Conservation (phyloP, 345 rosid species). For the Melaleuca alternifolia region DNA sequence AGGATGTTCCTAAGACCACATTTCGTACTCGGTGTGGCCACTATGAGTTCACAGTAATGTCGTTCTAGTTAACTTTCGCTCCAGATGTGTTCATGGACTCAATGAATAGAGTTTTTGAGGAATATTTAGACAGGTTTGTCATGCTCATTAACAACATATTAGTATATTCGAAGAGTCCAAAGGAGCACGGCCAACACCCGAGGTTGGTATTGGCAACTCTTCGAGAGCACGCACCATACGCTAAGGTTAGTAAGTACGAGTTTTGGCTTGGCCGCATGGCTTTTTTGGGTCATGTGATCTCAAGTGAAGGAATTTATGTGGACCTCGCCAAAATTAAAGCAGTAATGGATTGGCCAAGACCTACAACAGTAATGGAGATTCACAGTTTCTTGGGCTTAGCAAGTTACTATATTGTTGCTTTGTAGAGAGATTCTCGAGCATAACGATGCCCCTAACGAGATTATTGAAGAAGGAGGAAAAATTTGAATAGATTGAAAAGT, state of each 20-base stretch:
- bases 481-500: background rate
- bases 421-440: background rate
- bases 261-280: background rate
- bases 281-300: background rate
- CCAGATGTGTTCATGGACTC: too few species aligned
- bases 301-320: background rate
- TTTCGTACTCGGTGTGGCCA: too few species aligned
- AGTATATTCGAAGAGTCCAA: background rate
- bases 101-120: too few species aligned
- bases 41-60: too few species aligned
- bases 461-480: background rate
- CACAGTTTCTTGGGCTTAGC: background rate
- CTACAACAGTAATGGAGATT: background rate
- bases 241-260: background rate
- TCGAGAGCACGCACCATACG: background rate
- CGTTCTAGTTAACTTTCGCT: too few species aligned
- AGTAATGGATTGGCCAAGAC: background rate
- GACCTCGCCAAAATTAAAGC: background rate
- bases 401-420: background rate
- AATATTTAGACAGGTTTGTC: too few species aligned
- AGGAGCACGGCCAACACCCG: background rate
- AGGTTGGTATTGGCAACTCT: background rate
- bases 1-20: too few species aligned
- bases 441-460: background rate
- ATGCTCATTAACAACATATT: background rate